Conservation (phyloP, 331 rosid genomes). For the Rosa hybrid region DNA sequence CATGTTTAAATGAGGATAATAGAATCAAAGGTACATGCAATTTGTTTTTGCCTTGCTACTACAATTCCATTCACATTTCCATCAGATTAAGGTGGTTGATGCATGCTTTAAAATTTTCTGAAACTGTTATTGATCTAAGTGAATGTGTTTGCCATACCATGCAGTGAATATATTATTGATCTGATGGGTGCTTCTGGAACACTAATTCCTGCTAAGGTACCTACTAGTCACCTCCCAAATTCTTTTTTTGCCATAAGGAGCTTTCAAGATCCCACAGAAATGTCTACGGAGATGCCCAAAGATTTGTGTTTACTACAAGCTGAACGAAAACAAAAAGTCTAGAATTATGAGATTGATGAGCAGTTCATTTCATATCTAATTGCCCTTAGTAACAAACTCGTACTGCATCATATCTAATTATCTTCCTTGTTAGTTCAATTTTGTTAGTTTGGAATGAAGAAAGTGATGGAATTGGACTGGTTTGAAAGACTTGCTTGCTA, state of each 20-base stretch:
- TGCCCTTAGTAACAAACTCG: neutral
- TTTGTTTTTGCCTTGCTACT: too few relatives aligned
- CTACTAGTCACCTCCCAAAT: constrained; percentile 84
- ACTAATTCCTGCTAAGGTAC: constrained; percentile 91
- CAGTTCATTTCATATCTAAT: neutral
- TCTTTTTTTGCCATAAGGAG: constrained; percentile 68
- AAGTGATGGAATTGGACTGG: too few relatives aligned
- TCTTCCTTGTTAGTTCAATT: too few relatives aligned
- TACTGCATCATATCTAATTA: neutral
- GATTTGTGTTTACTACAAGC: constrained; percentile 33
- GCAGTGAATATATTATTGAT: constrained; percentile 97
- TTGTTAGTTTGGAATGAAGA: too few relatives aligned
- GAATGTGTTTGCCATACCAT: too few relatives aligned
- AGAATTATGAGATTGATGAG: neutral
- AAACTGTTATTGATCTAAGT: too few relatives aligned
- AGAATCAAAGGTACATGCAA: too few relatives aligned
- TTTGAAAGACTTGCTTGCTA: too few relatives aligned
- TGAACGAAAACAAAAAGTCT: constrained; percentile 23
- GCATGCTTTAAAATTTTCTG: too few relatives aligned
- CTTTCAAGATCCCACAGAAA: constrained; percentile 50
- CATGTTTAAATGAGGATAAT: too few relatives aligned
- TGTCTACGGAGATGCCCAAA: constrained; percentile 47
- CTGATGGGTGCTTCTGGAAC: constrained; percentile 99
- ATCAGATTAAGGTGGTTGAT: too few relatives aligned
- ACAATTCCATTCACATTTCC: too few relatives aligned